Percentiles rank a stretch among this genome's conserved stretches.
Conservation (phyloP, 2,329 filamentous ascomycete genomes). For the Diaporthe ampelina region DNA sequence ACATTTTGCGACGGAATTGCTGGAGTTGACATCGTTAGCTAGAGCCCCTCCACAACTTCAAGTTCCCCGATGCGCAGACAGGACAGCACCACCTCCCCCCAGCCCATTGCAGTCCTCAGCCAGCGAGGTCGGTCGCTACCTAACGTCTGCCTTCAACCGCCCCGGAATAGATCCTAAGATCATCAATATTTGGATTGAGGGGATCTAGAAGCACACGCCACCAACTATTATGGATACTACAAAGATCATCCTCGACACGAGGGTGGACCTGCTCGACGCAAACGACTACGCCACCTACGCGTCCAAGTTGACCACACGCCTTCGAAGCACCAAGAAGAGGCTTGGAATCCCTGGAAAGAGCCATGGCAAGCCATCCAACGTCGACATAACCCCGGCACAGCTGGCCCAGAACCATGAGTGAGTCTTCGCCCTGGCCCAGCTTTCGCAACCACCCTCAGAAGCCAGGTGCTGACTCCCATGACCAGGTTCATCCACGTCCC, state of each 20-base stretch:
- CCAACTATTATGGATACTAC: slow-evolving; percentile 85
- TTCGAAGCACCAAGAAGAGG: slow-evolving; percentile 88
- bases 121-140: neutral
- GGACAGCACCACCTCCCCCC: neutral
- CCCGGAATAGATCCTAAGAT: neutral
- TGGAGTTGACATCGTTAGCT: slow-evolving; percentile 23
- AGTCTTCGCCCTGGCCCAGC: slow-evolving; percentile 45
- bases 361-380: slow-evolving; percentile 86
- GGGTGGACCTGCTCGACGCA: slow-evolving; percentile 88
- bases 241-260: slow-evolving; percentile 81
- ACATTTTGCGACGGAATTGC: slow-evolving; percentile 28
- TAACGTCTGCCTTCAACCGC: neutral
- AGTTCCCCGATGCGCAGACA: neutral
- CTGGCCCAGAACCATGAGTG: slow-evolving; percentile 84
- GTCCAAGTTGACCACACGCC: slow-evolving; percentile 80
- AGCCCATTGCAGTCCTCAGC: neutral
- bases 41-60: slow-evolving; percentile 27
- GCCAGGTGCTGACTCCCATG: slow-evolving; percentile 10
- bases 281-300: slow-evolving; percentile 88
- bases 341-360: slow-evolving; percentile 87
- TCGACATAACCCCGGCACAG: slow-evolving; percentile 79
- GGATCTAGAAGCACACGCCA: neutral
- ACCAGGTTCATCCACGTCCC: slow-evolving; percentile 81
- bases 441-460: neutral
- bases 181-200: neutral